A percentile compares a stretch with the other conserved stretches of the same genome.
phyloP scores from a whole-genome alignment of 352 stramenopile genomes.

The Plasmopara halstedii region DNA sequence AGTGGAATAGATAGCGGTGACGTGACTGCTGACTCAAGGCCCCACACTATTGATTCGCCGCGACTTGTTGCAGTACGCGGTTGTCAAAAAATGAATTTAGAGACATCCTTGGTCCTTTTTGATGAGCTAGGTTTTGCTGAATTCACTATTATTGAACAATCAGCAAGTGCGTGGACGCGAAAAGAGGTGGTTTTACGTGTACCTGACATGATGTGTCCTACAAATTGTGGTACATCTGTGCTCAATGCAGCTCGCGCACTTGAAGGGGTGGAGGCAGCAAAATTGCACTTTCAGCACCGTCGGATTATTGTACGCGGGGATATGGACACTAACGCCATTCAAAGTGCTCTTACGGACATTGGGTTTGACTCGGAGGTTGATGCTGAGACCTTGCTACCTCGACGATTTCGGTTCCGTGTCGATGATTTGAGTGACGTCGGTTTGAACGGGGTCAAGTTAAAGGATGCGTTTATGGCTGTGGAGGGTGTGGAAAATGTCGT shows the following conservation, averaged over 20 bases:
- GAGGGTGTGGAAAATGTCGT: conserved; percentile 67
- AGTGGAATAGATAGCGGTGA: background rate
- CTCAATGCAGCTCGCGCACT: conserved; percentile 46
- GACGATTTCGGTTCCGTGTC: conserved; percentile 49
- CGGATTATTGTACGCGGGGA: conserved; percentile 48
- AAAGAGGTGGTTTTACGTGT: conserved; percentile 65
- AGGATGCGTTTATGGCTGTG: conserved; percentile 25
- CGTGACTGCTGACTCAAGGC: background rate
- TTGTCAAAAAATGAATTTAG: conserved; percentile 20
- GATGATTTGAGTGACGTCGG: conserved; percentile 27
- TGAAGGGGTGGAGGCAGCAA: conserved; percentile 35
- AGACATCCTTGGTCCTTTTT: conserved; percentile 16
- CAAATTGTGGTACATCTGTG: conserved; percentile 68
- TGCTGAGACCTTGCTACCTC: conserved; percentile 31
- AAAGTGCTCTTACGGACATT: conserved; percentile 33
- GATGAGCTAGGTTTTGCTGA: conserved; percentile 20
- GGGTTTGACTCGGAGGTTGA: conserved; percentile 52
- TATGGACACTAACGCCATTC: conserved; percentile 35
- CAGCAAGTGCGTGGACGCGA: conserved; percentile 30
- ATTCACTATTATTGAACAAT: conserved; percentile 31
- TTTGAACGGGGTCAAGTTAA: conserved; percentile 16
- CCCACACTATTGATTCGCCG: conserved; percentile 1
- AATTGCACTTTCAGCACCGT: conserved; percentile 50
- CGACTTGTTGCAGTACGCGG: conserved; percentile 27
- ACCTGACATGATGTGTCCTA: conserved; percentile 75